These are phyloP conservation scores for Aureobasidium melanogenum DNA, from an alignment of 2,329 filamentous ascomycete genomes.

Conservation along the genomic window DNA sequence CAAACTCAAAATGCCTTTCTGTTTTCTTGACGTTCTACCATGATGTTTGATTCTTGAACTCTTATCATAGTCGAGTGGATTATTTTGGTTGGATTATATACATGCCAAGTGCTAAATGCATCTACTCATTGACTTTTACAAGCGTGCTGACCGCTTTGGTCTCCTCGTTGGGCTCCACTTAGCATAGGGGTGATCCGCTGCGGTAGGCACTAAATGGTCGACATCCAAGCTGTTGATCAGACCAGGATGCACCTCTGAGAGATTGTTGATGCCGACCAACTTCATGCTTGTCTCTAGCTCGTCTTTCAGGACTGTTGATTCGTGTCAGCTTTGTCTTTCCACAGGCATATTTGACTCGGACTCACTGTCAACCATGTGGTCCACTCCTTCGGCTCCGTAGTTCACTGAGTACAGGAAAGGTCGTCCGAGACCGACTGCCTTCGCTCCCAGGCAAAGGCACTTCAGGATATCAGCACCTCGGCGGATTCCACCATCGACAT, in stretches of 20 bases:
- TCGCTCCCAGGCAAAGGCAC: constrained; percentile 56
- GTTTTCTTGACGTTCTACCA: neutral
- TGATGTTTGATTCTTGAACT: neutral
- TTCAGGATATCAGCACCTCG: constrained; percentile 60
- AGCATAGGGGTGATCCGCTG: constrained; percentile 13
- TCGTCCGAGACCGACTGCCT: constrained; percentile 52
- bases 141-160: neutral
- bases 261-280: constrained; percentile 53
- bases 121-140: constrained; percentile 3
- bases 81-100: constrained; percentile 2
- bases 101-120: neutral
- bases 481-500: constrained; percentile 56
- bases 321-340: neutral
- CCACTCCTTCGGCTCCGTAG: constrained; percentile 48
- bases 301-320: constrained; percentile 33
- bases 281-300: constrained; percentile 58
- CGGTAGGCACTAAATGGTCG: constrained; percentile 39
- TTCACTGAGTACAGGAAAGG: constrained; percentile 52
- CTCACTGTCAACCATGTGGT: constrained; percentile 26
- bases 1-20: constrained; percentile 2
- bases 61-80: neutral
- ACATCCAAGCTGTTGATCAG: constrained; percentile 49
- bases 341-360: neutral
- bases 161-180: constrained; percentile 2
- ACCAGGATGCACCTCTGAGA: constrained; percentile 53